Conservation (phyloP, 2,329 filamentous ascomycete genomes). For the Xylariomycetidae sp. region DNA sequence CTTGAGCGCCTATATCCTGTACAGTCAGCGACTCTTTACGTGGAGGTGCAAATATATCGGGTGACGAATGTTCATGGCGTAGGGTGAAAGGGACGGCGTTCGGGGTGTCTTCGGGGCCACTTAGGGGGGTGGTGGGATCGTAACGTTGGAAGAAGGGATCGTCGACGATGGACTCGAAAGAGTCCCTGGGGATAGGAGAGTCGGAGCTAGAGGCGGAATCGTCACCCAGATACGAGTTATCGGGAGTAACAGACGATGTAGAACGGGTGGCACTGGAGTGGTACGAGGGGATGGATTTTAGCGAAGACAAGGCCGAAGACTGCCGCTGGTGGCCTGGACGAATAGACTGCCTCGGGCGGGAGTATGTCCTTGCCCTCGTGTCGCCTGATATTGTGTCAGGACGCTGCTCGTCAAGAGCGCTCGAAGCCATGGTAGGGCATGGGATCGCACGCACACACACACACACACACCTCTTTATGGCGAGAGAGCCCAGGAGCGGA, state of each 20-base stretch:
- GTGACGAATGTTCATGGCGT: slow-evolving; percentile 35
- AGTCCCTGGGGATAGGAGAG: slow-evolving; percentile 35
- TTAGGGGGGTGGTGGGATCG: slow-evolving; percentile 30
- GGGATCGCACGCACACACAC: too few relatives aligned
- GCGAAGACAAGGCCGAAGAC: slow-evolving; percentile 5
- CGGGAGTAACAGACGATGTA: slow-evolving; percentile 3
- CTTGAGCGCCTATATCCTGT: slow-evolving; percentile 26
- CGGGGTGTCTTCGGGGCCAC: slow-evolving; percentile 24
- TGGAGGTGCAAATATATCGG: slow-evolving; percentile 38
- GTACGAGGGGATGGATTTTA: slow-evolving; percentile 6
- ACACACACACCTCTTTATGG: too few relatives aligned
- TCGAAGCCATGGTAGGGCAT: slow-evolving; percentile 7
- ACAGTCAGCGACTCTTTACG: slow-evolving; percentile 44
- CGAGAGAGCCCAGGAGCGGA: too few relatives aligned
- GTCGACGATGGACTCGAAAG: slow-evolving; percentile 49
- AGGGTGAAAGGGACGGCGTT: slow-evolving; percentile 21
- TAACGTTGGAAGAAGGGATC: slow-evolving; percentile 51
- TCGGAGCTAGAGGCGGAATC: slow-evolving; percentile 16
- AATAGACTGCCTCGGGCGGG: slow-evolving; percentile 2
- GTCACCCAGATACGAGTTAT: slow-evolving; percentile 3
- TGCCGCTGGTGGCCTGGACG: too few relatives aligned
- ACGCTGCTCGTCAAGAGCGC: slow-evolving; percentile 8
- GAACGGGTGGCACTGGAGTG: slow-evolving; percentile 7
- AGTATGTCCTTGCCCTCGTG: slow-evolving; percentile 7
- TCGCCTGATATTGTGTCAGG: slow-evolving; percentile 8